Percentiles rank a stretch among this genome's conserved stretches.
phyloP scores from a whole-genome alignment of 1,284 basidiomycete genomes.

The Rhodofomes roseus region DNA sequence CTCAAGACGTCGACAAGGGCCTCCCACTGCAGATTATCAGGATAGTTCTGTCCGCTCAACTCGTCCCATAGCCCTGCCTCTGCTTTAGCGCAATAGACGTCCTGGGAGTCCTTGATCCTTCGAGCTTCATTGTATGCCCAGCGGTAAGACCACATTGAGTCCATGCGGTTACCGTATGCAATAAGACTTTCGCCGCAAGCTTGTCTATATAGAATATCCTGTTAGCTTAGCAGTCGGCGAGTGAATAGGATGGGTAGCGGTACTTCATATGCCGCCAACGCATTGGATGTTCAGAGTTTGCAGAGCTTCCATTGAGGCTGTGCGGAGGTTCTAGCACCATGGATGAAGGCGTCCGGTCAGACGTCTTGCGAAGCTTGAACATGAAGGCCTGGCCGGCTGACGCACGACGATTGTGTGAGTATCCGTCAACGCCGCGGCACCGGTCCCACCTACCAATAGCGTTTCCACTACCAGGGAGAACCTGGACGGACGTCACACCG shows the following conservation, averaged over 20 bases:
- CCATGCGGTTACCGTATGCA: constrained; percentile 49
- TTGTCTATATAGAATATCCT: constrained; percentile 38
- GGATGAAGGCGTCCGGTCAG: constrained; percentile 40
- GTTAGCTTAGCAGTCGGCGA: neutral
- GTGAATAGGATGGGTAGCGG: neutral
- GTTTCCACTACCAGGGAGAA: constrained; percentile 48
- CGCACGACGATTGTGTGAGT: neutral
- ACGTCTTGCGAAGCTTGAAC: constrained; percentile 47
- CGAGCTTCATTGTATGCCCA: constrained; percentile 66
- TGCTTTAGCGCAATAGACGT: constrained; percentile 63
- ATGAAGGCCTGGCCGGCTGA: constrained; percentile 45
- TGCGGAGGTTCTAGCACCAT: constrained; percentile 47
- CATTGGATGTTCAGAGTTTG: constrained; percentile 26
- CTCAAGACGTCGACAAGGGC: constrained; percentile 84
- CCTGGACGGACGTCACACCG: constrained; percentile 39
- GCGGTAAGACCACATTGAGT: constrained; percentile 59
- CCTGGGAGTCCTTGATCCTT: constrained; percentile 71
- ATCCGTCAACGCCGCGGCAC: neutral
- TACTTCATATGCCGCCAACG: constrained; percentile 46
- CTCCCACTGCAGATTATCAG: constrained; percentile 81
- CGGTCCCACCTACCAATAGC: neutral
- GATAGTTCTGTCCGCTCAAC: constrained; percentile 56
- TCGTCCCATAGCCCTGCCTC: constrained; percentile 56
- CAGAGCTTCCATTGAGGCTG: constrained; percentile 30
- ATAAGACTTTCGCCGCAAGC: constrained; percentile 54